Evolutionary conservation across 192 early-diverging fungal genomes (phyloP).

Genomic region (Coemansia sp.): DNA sequence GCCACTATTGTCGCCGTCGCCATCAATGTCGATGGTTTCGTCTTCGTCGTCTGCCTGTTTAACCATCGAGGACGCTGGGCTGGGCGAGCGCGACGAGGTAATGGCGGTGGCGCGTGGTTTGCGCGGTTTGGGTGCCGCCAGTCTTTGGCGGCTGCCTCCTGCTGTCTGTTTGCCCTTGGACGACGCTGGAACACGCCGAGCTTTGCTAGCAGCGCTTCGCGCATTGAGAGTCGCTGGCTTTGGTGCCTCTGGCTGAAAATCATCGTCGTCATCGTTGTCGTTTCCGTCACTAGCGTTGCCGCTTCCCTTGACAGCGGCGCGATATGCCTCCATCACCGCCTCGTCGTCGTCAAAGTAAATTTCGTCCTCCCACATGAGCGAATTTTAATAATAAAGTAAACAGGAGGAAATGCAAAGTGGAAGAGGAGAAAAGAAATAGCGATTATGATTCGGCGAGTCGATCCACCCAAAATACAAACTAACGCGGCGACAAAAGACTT

Average conservation of each 20-base stretch:
- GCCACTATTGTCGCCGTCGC: conserved; percentile 6
- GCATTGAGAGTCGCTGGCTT: conserved; percentile 1
- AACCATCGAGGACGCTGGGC: conserved; percentile 7
- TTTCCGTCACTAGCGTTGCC: conserved; percentile 13
- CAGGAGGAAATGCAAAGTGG: background rate
- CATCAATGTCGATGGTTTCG: conserved; percentile 25
- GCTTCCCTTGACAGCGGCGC: conserved; percentile 13
- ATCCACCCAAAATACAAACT: background rate
- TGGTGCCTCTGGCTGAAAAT: conserved; percentile 30
- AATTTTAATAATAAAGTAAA: conserved; percentile 4
- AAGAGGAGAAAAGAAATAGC: background rate
- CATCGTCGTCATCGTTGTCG: conserved; percentile 22
- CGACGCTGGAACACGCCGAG: background rate
- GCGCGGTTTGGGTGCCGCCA: conserved; percentile 12
- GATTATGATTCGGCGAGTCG: background rate
- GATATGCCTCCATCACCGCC: conserved; percentile 48
- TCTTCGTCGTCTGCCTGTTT: conserved; percentile 1
- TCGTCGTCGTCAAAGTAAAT: conserved; percentile 51
- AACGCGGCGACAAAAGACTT: background rate
- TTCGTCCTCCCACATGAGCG: conserved; percentile 48
- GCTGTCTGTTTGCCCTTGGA: background rate
- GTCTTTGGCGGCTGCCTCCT: conserved; percentile 9
- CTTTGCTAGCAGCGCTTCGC: conserved; percentile 10
- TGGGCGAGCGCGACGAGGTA: conserved; percentile 10
- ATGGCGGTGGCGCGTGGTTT: conserved; percentile 18